Conservation (phyloP, 225 moss, liverwort and hornwort species). For the Antitrichia curtipendula region DNA sequence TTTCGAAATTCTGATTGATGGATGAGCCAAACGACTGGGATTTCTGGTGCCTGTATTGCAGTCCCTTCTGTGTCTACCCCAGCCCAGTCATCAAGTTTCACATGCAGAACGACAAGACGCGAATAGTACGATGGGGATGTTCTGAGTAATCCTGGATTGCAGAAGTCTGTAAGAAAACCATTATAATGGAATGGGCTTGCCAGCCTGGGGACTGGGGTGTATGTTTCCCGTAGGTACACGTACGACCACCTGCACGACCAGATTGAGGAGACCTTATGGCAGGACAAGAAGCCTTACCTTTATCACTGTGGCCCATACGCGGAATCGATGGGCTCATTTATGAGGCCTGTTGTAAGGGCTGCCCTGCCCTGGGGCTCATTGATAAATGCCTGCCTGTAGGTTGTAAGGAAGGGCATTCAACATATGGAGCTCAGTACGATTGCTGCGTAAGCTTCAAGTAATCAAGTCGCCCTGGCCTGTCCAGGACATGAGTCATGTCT, state of each 20-base stretch:
- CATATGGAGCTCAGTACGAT: neutral
- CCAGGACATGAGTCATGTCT: neutral
- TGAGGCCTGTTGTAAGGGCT: neutral
- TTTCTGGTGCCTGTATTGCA: neutral
- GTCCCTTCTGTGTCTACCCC: neutral
- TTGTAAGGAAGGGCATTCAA: neutral
- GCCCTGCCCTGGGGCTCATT: neutral
- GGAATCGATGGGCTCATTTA: neutral
- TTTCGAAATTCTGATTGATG: neutral
- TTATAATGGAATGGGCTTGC: neutral
- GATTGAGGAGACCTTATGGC: neutral
- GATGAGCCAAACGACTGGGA: neutral
- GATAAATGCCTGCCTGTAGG: neutral
- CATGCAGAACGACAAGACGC: slow-evolving; percentile 7
- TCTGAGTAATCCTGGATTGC: neutral
- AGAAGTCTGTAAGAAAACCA: neutral
- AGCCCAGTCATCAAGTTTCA: slow-evolving; percentile 9
- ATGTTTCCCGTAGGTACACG: neutral
- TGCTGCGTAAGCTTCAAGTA: neutral
- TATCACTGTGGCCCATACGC: neutral
- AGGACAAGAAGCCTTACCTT: neutral
- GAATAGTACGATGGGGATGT: neutral
- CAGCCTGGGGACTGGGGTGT: slow-evolving; percentile 3
- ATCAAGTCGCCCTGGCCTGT: neutral
- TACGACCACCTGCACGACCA: slow-evolving; percentile 2